A percentile compares a stretch with the other conserved stretches of the same genome.
Evolutionary conservation across 371 early-diverging fungal species (phyloP).

Genomic region (Fennellomyces sp.): DNA sequence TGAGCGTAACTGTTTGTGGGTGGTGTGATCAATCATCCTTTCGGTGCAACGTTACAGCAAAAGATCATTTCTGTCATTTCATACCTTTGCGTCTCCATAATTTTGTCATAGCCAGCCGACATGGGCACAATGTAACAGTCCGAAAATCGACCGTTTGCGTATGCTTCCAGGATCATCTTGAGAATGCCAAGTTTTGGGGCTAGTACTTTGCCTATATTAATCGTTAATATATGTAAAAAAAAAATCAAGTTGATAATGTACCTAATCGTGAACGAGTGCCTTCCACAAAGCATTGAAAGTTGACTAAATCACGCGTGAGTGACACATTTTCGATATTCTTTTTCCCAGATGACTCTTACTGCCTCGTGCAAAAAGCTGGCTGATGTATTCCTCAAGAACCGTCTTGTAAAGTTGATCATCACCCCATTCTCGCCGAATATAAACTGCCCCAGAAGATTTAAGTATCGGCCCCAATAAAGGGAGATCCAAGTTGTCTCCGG

Average conservation of each 20-base stretch:
- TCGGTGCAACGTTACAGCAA: neutral
- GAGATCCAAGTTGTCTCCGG: conserved; percentile 87
- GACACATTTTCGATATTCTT: neutral
- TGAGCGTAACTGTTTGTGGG: conserved; percentile 42
- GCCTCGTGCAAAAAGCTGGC: conserved; percentile 42
- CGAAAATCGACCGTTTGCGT: conserved; percentile 62
- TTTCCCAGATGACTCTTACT: conserved; percentile 20
- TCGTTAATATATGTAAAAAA: no score
- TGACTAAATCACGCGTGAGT: conserved; percentile 36
- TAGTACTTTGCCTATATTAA: conserved; percentile 64
- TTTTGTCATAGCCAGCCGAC: conserved; percentile 85
- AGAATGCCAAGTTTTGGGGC: conserved; percentile 85
- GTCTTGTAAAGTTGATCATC: conserved; percentile 74
- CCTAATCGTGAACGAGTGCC: conserved; percentile 84
- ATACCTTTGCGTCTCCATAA: conserved; percentile 83
- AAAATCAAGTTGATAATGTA: no score
- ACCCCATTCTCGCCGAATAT: conserved; percentile 83
- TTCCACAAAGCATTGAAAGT: conserved; percentile 86
- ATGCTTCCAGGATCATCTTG: conserved; percentile 78
- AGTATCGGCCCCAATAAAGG: conserved; percentile 73
- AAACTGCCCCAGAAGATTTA: conserved; percentile 78
- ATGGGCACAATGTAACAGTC: conserved; percentile 85
- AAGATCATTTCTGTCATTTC: conserved; percentile 15
- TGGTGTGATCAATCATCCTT: neutral
- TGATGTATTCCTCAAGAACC: conserved; percentile 77